Evolutionary conservation across 2,329 filamentous ascomycete species (phyloP), one percentile per base, ranked within the genome.

Genomic region (Venturia carpophila): DNA sequence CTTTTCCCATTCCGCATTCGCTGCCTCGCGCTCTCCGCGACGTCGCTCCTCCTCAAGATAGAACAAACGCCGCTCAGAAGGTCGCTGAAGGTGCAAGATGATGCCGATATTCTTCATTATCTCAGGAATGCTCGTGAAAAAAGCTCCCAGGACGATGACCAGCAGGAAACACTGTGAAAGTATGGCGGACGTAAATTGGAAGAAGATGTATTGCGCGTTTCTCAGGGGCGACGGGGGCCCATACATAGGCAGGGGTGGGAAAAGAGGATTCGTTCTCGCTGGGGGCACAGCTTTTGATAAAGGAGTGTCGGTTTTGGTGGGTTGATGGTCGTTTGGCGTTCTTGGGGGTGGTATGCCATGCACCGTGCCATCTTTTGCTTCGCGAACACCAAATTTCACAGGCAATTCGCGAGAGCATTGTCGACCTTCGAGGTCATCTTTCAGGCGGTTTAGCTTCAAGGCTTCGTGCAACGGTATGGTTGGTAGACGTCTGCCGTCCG

Each of bases 191-290:
- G 87, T 83, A 1, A 83, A 68, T 11, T 87, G 83, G 67, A 94
- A 89, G 19, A 82, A 77, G 39, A 81, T 74, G 71, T 85, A 90
- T 69, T 92, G 87, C 0, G 91, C 41, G 41, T 84, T 80, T 60
- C 86, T 82, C n/a, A 87, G 66, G 0, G 83, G 63, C 0, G 88
- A 87, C 0, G 91, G 86, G 0, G 91, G 88, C 0, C 90, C 90
- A 70, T 96, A 96, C 0, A 91, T 79, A 0, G 92, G 92, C 10
- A 96, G 75, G 1, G 91, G 90, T 6, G 92, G 92, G 69, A 97
- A 97, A 5, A 96, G 78, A 3, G 90, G 89, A 69, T 92, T 87
- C 1, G 90, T 92, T 68, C 85, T 83, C 9, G 86, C 86, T 0
- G 86, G 85, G 0, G 88, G 87, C 37, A 79, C 72, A 19, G 76